phyloP scores from a whole-genome alignment of 2,329 filamentous ascomycete species.

The Aspergillus hortae region DNA sequence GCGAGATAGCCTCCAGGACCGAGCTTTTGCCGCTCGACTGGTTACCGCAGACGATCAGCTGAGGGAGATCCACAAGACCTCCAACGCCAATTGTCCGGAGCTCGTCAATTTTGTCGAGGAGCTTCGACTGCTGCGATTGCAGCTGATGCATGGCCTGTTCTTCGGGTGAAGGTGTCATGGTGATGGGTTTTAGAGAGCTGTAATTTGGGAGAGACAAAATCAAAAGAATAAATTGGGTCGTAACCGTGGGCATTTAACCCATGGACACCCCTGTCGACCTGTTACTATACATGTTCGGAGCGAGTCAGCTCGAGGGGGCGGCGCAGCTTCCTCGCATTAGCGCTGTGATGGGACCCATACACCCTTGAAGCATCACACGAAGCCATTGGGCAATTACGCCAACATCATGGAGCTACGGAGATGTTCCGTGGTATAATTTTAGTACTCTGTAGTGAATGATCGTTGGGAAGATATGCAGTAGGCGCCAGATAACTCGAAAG shows the following conservation, averaged over 20 bases:
- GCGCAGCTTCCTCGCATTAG: not conserved
- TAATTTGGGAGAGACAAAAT: too few relatives aligned
- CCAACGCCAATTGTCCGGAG: slow-evolving; percentile 50
- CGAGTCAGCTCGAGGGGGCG: not conserved
- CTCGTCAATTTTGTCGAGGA: slow-evolving; percentile 54
- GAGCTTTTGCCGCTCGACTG: slow-evolving; percentile 63
- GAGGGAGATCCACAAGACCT: slow-evolving; percentile 48
- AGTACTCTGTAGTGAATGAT: too few relatives aligned
- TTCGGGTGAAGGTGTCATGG: not conserved
- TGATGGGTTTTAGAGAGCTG: not conserved
- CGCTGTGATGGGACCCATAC: too few relatives aligned
- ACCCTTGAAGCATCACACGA: too few relatives aligned
- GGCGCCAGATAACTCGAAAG: too few relatives aligned
- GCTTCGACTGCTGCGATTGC: slow-evolving; percentile 34
- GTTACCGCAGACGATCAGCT: slow-evolving; percentile 59
- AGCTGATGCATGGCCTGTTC: slow-evolving; percentile 14
- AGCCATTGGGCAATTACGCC: too few relatives aligned
- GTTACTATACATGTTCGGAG: not conserved
- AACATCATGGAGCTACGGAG: too few relatives aligned
- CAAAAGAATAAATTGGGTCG: too few relatives aligned
- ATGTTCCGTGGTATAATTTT: too few relatives aligned
- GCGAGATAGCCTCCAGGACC: slow-evolving; percentile 61
- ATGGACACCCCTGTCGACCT: not conserved
- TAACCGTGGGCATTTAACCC: not conserved
- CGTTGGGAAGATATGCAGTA: too few relatives aligned